phyloP scores from a whole-genome alignment of 306 rosid species.

The Cicer bijugum region DNA sequence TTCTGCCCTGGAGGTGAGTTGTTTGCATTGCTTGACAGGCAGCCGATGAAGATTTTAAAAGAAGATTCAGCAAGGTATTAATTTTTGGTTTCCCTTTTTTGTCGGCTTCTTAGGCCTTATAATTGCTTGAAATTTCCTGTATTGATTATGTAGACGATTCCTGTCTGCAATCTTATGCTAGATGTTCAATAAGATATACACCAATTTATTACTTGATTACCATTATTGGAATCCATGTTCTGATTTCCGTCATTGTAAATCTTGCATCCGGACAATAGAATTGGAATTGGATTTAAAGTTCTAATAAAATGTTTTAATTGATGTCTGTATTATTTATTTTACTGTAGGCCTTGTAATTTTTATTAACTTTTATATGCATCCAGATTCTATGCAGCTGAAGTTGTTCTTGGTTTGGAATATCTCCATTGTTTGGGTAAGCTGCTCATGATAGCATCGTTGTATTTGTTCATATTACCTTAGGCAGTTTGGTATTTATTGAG shows the following conservation, averaged over 20 bases:
- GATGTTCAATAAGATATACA: slow-evolving; percentile 1
- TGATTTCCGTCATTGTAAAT: background rate
- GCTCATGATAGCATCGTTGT: slow-evolving; percentile 25
- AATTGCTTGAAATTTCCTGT: slow-evolving; percentile 19
- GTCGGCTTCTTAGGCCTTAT: background rate
- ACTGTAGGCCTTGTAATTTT: background rate
- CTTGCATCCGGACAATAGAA: background rate
- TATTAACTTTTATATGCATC: slow-evolving; percentile 41
- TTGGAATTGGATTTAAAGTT: background rate
- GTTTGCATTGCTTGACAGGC: slow-evolving; percentile 90
- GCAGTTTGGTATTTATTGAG: background rate
- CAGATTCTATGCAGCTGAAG: slow-evolving; percentile 97
- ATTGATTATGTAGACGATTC: slow-evolving; percentile 3
- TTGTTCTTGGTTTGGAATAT: slow-evolving; percentile 87
- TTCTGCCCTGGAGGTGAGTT: slow-evolving; percentile 90
- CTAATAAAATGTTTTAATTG: background rate
- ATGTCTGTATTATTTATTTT: slow-evolving; percentile 2
- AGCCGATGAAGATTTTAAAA: slow-evolving; percentile 82
- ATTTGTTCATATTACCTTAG: slow-evolving; percentile 31
- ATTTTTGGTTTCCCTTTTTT: slow-evolving; percentile 29
- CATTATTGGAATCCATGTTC: slow-evolving; percentile 13
- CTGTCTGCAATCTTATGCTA: background rate
- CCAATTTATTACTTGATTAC: background rate
- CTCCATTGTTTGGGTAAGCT: slow-evolving; percentile 92
- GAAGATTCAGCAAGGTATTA: slow-evolving; percentile 94